phyloP scores from a whole-genome alignment of 805 yeast genomes.

The Candida manassasensis region DNA sequence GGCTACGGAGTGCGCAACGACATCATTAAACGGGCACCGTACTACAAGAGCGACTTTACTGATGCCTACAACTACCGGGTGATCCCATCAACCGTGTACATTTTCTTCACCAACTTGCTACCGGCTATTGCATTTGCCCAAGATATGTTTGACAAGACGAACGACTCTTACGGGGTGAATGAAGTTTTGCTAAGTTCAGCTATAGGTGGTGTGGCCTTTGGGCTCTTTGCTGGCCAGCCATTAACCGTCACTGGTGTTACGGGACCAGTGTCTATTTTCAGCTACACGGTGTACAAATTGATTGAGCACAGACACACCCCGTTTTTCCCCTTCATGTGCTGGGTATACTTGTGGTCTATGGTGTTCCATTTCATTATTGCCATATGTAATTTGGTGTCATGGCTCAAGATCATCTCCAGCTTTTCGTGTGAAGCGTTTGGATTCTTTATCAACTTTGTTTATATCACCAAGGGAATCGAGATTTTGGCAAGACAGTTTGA shows the following conservation, averaged over 20 bases:
- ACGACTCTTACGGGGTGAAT: slow-evolving; percentile 84
- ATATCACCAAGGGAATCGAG: slow-evolving; percentile 87
- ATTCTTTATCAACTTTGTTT: slow-evolving; percentile 79
- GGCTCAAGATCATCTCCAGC: slow-evolving; percentile 65
- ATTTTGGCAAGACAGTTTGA: slow-evolving; percentile 69
- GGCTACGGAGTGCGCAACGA: slow-evolving; percentile 55
- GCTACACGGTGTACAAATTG: slow-evolving; percentile 80
- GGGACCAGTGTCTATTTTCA: slow-evolving; percentile 91
- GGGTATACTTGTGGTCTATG: slow-evolving; percentile 93
- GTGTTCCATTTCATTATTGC: slow-evolving; percentile 74
- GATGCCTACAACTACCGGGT: slow-evolving; percentile 87
- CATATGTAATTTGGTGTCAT: slow-evolving; percentile 59
- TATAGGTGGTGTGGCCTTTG: slow-evolving; percentile 84
- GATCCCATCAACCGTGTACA: slow-evolving; percentile 74
- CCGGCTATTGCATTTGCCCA: slow-evolving; percentile 97
- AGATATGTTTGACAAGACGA: slow-evolving; percentile 91
- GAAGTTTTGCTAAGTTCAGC: slow-evolving; percentile 84
- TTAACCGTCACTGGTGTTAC: slow-evolving; percentile 95
- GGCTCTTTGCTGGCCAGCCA: slow-evolving; percentile 84
- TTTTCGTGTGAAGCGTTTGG: slow-evolving; percentile 94
- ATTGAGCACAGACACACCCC: slow-evolving; percentile 50
- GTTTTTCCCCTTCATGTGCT: slow-evolving; percentile 90
- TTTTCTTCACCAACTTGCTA: slow-evolving; percentile 83
- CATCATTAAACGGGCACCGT: slow-evolving; percentile 51
- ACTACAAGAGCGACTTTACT: slow-evolving; percentile 69